A percentile compares a stretch with the other conserved stretches of the same genome.
Evolutionary conservation across 352 stramenopile genomes (phyloP).

Genomic region (Phytophthora crassamura): DNA sequence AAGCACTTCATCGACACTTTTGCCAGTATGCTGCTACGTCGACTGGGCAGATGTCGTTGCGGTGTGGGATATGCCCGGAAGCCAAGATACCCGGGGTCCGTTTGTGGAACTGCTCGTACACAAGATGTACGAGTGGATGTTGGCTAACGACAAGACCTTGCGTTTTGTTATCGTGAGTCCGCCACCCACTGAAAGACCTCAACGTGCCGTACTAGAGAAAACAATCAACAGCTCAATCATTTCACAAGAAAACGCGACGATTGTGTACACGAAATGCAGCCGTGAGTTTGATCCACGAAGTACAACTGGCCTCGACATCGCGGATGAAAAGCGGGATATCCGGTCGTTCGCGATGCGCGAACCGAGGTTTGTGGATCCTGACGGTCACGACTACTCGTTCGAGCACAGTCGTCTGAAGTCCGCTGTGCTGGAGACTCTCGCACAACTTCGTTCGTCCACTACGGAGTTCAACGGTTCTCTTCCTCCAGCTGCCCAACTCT

Average conservation of each 20-base stretch:
- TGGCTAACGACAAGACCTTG: slow-evolving; percentile 20
- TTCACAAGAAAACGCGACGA: slow-evolving; percentile 21
- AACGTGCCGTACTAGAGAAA: slow-evolving; percentile 7
- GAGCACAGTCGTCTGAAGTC: neutral
- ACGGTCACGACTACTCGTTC: slow-evolving; percentile 19
- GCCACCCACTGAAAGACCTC: too few relatives aligned
- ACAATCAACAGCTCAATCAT: slow-evolving; percentile 30
- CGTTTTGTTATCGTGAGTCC: too few relatives aligned
- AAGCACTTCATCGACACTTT: slow-evolving; percentile 2
- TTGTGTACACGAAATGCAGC: slow-evolving; percentile 35
- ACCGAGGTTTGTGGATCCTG: neutral
- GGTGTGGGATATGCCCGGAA: slow-evolving; percentile 40
- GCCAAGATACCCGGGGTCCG: slow-evolving; percentile 25
- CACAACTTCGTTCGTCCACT: neutral
- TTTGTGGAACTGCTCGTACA: slow-evolving; percentile 31
- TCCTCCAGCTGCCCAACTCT: too few relatives aligned
- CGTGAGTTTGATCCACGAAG: slow-evolving; percentile 26
- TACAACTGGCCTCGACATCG: slow-evolving; percentile 24
- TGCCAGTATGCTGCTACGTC: slow-evolving; percentile 18
- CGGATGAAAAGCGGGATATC: slow-evolving; percentile 17
- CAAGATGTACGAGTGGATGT: slow-evolving; percentile 29
- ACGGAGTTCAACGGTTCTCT: too few relatives aligned
- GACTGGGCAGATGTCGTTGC: neutral
- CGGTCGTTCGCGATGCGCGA: slow-evolving; percentile 21
- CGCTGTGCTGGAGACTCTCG: slow-evolving; percentile 5